Base-by-base conservation (phyloP, 1,284 basidiomycete species). In the Tetrapyrgos nigripes region DNA sequence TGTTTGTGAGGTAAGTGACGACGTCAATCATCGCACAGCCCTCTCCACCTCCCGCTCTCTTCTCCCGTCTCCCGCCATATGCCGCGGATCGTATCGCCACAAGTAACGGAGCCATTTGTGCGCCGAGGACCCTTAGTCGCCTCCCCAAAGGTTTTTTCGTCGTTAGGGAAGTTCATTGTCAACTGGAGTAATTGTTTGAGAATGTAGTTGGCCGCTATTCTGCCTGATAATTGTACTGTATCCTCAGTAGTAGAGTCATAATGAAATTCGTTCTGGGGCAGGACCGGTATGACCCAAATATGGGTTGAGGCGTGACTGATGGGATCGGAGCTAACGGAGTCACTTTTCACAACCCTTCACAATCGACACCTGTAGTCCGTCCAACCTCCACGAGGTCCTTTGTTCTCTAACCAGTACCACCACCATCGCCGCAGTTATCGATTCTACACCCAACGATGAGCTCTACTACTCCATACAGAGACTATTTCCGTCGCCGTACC, bases 401-500 rank as follows among this genome's bases (percentile, higher is more conserved):
- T 29, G 26, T 21, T 28, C 23, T 49, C 37, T 23, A 49, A 17
- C 26, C 55, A 21, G 35, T 33, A 33, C 45, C 21, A 27, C 28
- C 29, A 44, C 23, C 45, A 13, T 48, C 53, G 27, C 26, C 21
- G 21, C 43, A 19, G 29, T 28, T 46, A 28, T 29, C 44, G 17
- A 47, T 19, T 27, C 23, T 37, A 43, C 17, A 31, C 48, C 29
- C 28, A 62, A 68, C 64, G 40, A 84, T 82, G 80, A 78, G 72
- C 70, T 71, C 77, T 56, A 67, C 74, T 46, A 73, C 79, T 64
- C 79, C 84, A 13, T 83, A 78, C 68, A 49, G 59, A 51, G 54
- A 57, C 40, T 88, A 84, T 73, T 87, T 85, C 73, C 84, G 88
- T 57, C 84, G 86, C 57, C 88, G 90, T 62, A 83, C 83, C 49